Evolutionary conservation across 106 monocot species (phyloP), one percentile per base, ranked within the genome.

Genomic region (Dioscorea zingiberensis): DNA sequence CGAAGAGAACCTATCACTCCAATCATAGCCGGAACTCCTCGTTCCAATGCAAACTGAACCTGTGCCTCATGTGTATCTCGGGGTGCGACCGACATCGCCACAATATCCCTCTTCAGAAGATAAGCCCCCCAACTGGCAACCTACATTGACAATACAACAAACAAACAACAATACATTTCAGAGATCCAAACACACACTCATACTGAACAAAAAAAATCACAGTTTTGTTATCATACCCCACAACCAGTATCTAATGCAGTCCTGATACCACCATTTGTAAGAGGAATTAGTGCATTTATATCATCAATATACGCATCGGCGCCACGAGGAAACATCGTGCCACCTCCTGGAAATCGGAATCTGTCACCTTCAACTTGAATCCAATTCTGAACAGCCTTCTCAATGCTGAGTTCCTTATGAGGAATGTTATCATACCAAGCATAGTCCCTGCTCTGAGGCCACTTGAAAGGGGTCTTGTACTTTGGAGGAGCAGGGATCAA

Each of bases 371-470:
- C 75, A 5, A 88, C 88, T 32, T 88, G 88, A 61, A 88, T 78
- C 88, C 88, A 88, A 65, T 88, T 88, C 75, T 88, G 88, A 17
- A 84, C 81, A 7, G 88, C 80, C 71, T 80, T 88, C 74, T 88
- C 87, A 21, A 88, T 81, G 58, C 87, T 88, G 21, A 88, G 84
- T 48, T 84, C 80, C 71, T 48, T 53, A 44, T 80, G 80, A 16
- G 80, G 80, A 26, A 80, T 80, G 71, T 80, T 80, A 44, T 74
- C 80, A n/a, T 69, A 80, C 80, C 80, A 80, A 23, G 80, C 80
- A 18, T 71, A 71, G 47, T 80, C 80, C 27, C 80, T 65, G 48
- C 75, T 75, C 59, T 69, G 54, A 3, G 80, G 80, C 80, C 80
- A 80, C 38, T 58, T 77, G 63, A 88, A 88, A 1, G 88, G 88